Base-by-base conservation (phyloP, 306 rosid genomes). In the Sophora flavescens region DNA sequence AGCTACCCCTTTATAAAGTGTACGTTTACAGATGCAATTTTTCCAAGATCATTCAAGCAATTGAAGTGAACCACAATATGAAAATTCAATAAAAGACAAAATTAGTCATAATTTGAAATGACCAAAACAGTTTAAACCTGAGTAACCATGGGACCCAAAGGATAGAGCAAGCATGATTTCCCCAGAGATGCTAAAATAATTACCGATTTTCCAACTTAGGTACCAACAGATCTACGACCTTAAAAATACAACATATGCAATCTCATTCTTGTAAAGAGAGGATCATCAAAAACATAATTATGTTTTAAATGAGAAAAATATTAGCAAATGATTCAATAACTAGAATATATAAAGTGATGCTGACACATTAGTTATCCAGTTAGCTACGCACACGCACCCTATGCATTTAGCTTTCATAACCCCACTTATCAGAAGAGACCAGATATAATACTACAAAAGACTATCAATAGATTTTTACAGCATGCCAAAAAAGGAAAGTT, bases 331-430 rank as follows among this genome's bases (percentile, higher is more conserved):
- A 32, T 68, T 71, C 44, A 78, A 30, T 9, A 59, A 54, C 59
- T 7, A 64, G 57, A 57, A 79, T 17, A 42, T 8, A 16, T 3
- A 15, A 11, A 56, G 44, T 39, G 75, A 65, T 56, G 63, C 54
- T 63, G 74, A 79, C 57, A 72, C 62, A 44, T 64, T 54, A 45
- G 71, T 70, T 72, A 22, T 59, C 68, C 39, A 51, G 52, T 45
- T 12, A 33, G 72, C 33, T 26, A 54, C 35, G 36, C 54, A 22
- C 22, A 22, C 22, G 22, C 22, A 22, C 22, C 22, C 22, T n/a
- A n/a, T n/a, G n/a, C n/a, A 22, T 22, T 22, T 22, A 22, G 64
- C 33, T 50, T 62, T 63, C 17, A 47, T n/a, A 71, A 50, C 57
- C 71, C 64, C 77, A 53, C 47, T n/a, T 52, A 30, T 38, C 54